Base-by-base conservation (phyloP, 345 rosid species). In the Psidium friedrichsthalianum region DNA sequence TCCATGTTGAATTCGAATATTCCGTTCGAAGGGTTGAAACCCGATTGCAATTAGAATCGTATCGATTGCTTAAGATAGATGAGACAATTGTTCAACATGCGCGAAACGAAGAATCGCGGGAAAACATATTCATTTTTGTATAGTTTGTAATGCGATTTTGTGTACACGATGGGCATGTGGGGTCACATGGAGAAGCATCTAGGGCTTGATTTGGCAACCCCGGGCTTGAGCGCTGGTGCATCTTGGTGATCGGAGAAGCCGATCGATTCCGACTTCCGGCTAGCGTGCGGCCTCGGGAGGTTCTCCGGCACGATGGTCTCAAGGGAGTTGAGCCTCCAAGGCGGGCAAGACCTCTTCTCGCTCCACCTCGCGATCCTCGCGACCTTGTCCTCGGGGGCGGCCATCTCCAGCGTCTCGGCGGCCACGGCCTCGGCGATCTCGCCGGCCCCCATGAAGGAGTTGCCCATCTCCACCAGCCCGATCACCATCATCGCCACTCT, bases 221-320 rank as follows among this genome's bases (percentile, higher is more conserved):
- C 86, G 74, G 86, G 84, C 22, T 86, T 85, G 20, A 84, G 80
- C 3, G 95, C 88, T 4, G 95, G 89, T 1, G 90, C 94, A 3
- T 87, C 84, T 2, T 83, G 54, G 42, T 3, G 64, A 21, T 36
- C 56, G 11, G 56, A 13, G 42, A 76, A 29, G 18, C 90, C 85
- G 2, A 90, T 90, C 12, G 84, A 83, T 87, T 90, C 91, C 88
- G 91, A 93, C 61, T 89, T 93, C 32, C 93, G 82, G 47, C 52
- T 88, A 57, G 84, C 85, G 3, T 89, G 85, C 2, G 93, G 94
- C 53, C 94, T 89, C 0, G 93, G 95, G 64, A 93, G 95, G 88
- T 93, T 93, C 90, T 93, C 95, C 3, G 95, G 95, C 64, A 93
- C 94, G 20, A 91, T 89, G 4, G 91, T 88, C 88, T 92, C 93